phyloP scores from a whole-genome alignment of 1,139 yeast genomes.

The Casaregolazyma lundiana region DNA sequence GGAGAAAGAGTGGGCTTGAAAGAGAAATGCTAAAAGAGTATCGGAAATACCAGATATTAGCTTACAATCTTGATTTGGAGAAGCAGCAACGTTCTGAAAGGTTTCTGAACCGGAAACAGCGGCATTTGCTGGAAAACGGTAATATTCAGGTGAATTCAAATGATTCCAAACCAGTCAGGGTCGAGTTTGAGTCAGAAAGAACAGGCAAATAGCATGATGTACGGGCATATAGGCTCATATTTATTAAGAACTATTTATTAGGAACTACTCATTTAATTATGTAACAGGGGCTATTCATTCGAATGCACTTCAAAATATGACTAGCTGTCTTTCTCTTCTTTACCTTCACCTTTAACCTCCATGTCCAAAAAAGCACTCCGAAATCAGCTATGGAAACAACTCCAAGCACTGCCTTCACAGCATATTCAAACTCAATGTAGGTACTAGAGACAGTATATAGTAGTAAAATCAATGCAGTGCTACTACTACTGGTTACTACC shows the following conservation, averaged over 20 bases:
- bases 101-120: neutral
- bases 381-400: conserved; percentile 1
- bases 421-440: conserved; percentile 23
- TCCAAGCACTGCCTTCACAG: conserved; percentile 1
- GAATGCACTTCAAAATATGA: neutral
- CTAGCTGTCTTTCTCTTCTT: neutral
- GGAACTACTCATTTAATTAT: neutral
- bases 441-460: conserved; percentile 4
- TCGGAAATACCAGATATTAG: conserved; percentile 1
- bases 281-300: too few species aligned
- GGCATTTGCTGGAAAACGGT: neutral
- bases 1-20: neutral
- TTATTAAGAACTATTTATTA: too few species aligned
- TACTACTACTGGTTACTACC: neutral
- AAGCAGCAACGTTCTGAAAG: conserved; percentile 5
- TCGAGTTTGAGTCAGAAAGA: too few species aligned
- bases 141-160: neutral
- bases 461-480: neutral
- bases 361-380: conserved; percentile 9
- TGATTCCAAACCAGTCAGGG: too few species aligned
- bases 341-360: neutral
- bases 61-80: conserved; percentile 7
- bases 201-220: too few species aligned
- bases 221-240: too few species aligned
- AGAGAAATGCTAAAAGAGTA: conserved; percentile 1